A percentile compares a stretch with the other conserved stretches of the same genome.
Evolutionary conservation across 345 rosid species (phyloP).

Genomic region (Turnera subulata): DNA sequence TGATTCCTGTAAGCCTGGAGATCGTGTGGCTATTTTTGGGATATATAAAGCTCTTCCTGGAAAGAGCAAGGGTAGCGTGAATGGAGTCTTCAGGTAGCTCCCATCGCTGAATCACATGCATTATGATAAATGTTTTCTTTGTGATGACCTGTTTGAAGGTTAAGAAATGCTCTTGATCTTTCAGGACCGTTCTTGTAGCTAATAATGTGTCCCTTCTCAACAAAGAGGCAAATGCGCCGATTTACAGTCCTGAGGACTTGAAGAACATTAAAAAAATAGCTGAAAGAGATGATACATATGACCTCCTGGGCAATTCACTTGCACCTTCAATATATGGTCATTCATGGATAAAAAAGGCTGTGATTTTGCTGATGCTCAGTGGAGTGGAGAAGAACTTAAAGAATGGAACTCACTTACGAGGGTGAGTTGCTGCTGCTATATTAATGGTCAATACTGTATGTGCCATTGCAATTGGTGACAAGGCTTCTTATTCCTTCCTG

Average conservation of each 20-base stretch:
- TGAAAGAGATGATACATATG: conserved; percentile 80
- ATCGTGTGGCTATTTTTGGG: conserved; percentile 89
- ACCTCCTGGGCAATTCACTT: conserved; percentile 80
- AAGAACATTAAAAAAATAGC: conserved; percentile 86
- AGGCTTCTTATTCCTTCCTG: background rate
- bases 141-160: conserved; percentile 3
- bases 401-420: conserved; percentile 96
- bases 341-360: conserved; percentile 97
- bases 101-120: background rate
- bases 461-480: background rate
- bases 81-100: conserved; percentile 90
- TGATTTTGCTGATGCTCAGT: conserved; percentile 83
- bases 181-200: conserved; percentile 89
- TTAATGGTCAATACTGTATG: background rate
- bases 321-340: conserved; percentile 98
- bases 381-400: conserved; percentile 93
- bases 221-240: conserved; percentile 96
- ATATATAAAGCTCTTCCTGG: conserved; percentile 96
- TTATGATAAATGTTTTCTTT: background rate
- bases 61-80: conserved; percentile 88
- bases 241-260: conserved; percentile 69
- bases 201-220: conserved; percentile 85
- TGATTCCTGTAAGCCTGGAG: conserved; percentile 98
- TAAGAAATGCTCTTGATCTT: conserved; percentile 19
- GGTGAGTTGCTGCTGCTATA: conserved; percentile 44